These are phyloP conservation scores for Viridothelium virens DNA, from an alignment of 495 filamentous ascomycete genomes.

Conservation along the genomic window DNA sequence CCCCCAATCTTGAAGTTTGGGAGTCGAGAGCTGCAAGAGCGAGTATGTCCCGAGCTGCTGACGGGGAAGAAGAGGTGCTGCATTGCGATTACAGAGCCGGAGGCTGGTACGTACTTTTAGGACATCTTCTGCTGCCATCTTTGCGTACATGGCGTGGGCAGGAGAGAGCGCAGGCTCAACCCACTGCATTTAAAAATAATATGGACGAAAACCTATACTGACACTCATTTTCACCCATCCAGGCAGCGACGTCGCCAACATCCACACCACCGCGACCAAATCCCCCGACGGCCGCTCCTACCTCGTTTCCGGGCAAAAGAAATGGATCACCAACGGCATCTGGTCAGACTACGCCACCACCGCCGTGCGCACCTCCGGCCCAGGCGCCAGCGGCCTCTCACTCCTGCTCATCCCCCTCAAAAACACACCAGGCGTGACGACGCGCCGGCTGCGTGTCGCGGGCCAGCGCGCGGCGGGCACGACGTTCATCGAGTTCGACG, in stretches of 20 bases:
- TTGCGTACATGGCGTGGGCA: too few relatives aligned
- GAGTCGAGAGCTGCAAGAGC: slow-evolving; percentile 50
- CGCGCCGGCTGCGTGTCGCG: slow-evolving; percentile 55
- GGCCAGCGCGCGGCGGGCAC: slow-evolving; percentile 59
- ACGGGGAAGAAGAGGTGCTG: slow-evolving; percentile 57
- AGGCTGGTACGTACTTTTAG: slow-evolving; percentile 34
- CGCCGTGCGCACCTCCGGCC: slow-evolving; percentile 67
- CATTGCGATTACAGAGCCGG: slow-evolving; percentile 73
- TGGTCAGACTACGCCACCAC: slow-evolving; percentile 65
- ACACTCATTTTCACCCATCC: slow-evolving; percentile 20
- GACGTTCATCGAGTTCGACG: slow-evolving; percentile 68
- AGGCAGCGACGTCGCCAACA: slow-evolving; percentile 60
- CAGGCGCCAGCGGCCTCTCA: slow-evolving; percentile 56
- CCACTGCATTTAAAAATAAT: not conserved
- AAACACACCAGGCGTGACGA: slow-evolving; percentile 52
- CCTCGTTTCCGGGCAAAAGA: slow-evolving; percentile 68
- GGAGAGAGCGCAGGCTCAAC: too few relatives aligned
- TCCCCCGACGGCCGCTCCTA: slow-evolving; percentile 57
- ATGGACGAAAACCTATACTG: not conserved
- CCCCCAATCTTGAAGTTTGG: slow-evolving; percentile 65
- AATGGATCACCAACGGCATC: slow-evolving; percentile 71
- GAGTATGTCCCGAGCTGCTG: slow-evolving; percentile 58
- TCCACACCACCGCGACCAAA: slow-evolving; percentile 58
- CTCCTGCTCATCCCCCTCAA: slow-evolving; percentile 62
- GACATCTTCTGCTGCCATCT: not conserved